Evolutionary conservation across 345 rosid species (phyloP).

Genomic region (Sisymbrium irio): DNA sequence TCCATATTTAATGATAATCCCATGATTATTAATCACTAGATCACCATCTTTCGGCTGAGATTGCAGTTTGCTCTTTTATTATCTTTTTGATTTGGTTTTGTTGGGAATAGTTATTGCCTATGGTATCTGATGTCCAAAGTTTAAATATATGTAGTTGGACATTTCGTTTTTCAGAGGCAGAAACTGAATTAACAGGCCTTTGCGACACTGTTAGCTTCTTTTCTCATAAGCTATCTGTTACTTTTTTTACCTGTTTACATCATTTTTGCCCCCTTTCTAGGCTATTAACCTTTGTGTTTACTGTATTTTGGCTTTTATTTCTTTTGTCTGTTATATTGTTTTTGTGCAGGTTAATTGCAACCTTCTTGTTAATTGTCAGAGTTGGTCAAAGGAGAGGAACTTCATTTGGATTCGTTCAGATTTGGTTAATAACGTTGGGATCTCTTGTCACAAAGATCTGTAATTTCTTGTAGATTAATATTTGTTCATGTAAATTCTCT

Average conservation of each 20-base stretch:
- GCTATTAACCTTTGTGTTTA: neutral
- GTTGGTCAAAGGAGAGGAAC: too few species aligned
- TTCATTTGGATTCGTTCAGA: too few species aligned
- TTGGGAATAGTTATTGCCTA: neutral
- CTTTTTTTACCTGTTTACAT: constrained; percentile 3
- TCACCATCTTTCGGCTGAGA: constrained; percentile 97
- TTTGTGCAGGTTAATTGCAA: too few species aligned
- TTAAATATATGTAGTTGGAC: constrained; percentile 1
- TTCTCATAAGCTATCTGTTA: neutral
- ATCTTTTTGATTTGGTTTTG: accelerated
- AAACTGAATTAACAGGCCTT: neutral
- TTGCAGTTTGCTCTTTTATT: constrained; percentile 31
- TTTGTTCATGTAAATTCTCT: too few species aligned
- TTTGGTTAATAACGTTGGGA: too few species aligned
- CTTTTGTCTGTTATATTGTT: neutral
- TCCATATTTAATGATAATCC: constrained; percentile 38
- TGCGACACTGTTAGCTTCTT: constrained; percentile 17
- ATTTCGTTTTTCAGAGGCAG: neutral
- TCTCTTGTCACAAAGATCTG: too few species aligned
- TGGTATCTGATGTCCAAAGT: neutral
- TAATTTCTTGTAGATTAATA: too few species aligned
- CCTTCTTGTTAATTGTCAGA: too few species aligned
- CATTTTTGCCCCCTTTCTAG: neutral
- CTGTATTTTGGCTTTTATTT: neutral
- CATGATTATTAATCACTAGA: constrained; percentile 45